A percentile compares a stretch with the other conserved stretches of the same genome.
phyloP scores from a whole-genome alignment of 306 rosid species.

The Quercus robur region DNA sequence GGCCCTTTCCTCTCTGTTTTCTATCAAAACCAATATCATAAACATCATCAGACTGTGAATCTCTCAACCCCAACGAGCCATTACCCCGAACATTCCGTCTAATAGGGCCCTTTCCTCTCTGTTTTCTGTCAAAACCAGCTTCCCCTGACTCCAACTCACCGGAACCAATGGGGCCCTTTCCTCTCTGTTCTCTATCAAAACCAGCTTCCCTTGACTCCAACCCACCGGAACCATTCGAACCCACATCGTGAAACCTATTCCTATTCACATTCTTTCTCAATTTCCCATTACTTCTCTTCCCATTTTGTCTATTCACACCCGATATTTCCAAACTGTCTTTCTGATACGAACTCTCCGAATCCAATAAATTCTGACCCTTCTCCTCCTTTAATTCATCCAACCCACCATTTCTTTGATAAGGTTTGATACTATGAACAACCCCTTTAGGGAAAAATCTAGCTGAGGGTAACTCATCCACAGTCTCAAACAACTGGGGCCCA shows the following conservation, averaged over 20 bases:
- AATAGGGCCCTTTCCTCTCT: slow-evolving; percentile 24
- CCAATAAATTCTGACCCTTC: slow-evolving; percentile 7
- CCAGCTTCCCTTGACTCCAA: slow-evolving; percentile 31
- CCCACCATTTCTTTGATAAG: slow-evolving; percentile 50
- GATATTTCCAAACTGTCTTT: slow-evolving; percentile 7
- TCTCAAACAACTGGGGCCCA: slow-evolving; percentile 74
- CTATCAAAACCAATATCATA: slow-evolving; percentile 59
- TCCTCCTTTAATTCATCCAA: slow-evolving; percentile 26
- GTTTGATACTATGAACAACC: slow-evolving; percentile 81
- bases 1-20: slow-evolving; percentile 31
- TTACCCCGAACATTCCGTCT: slow-evolving; percentile 16
- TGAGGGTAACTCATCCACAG: slow-evolving; percentile 79
- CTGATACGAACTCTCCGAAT: slow-evolving; percentile 19
- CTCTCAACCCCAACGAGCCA: slow-evolving; percentile 26
- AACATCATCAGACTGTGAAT: slow-evolving; percentile 39
- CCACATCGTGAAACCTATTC: slow-evolving; percentile 30
- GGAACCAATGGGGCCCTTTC: slow-evolving; percentile 25
- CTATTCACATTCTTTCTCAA: slow-evolving; percentile 31
- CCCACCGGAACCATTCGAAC: slow-evolving; percentile 30
- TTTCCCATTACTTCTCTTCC: slow-evolving; percentile 25
- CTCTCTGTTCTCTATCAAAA: slow-evolving; percentile 41
- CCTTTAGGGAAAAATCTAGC: slow-evolving; percentile 94
- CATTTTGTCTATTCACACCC: slow-evolving; percentile 7
- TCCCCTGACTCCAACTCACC: background rate
- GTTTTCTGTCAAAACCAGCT: slow-evolving; percentile 40